phyloP scores from a whole-genome alignment of 331 rosid genomes.

The Erythrophleum ivorense region DNA sequence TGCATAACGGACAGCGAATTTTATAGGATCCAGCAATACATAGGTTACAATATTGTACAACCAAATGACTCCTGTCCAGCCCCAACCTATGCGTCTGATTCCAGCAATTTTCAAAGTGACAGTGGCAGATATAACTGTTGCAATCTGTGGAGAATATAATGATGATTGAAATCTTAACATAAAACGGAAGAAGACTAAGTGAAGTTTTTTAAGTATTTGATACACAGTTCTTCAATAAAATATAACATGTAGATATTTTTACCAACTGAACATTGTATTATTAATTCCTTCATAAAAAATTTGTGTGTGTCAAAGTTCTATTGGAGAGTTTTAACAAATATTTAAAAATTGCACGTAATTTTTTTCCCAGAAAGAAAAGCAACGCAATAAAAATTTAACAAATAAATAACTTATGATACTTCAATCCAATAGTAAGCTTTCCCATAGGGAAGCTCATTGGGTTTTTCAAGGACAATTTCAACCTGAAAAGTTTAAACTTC shows the following conservation, averaged over 20 bases:
- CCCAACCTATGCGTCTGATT: constrained; percentile 53
- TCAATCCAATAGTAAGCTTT: constrained; percentile 26
- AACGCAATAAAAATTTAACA: not conserved
- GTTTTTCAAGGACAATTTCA: not conserved
- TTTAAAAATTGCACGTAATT: too few species aligned
- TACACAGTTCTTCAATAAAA: not conserved
- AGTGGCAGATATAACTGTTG: constrained; percentile 54
- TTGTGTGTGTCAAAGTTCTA: not conserved
- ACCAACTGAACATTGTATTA: not conserved
- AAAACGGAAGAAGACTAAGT: not conserved
- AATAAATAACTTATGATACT: not conserved
- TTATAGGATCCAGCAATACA: constrained; percentile 54
- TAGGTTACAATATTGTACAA: constrained; percentile 50
- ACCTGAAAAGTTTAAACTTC: not conserved
- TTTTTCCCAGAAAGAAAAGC: not conserved
- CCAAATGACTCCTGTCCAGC: constrained; percentile 65
- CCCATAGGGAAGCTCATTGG: not conserved
- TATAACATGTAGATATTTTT: not conserved
- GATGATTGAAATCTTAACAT: not conserved
- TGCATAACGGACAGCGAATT: constrained; percentile 59
- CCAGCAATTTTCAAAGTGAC: constrained; percentile 45
- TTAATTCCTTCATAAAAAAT: not conserved
- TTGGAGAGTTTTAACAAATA: too few species aligned
- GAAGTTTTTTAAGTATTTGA: not conserved
- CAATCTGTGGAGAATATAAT: constrained; percentile 45